Percentiles rank a stretch among this genome's conserved stretches.
These are phyloP conservation scores for Ajuga reptans DNA, from an alignment of 305 asterid genomes.

Conservation along the genomic window DNA sequence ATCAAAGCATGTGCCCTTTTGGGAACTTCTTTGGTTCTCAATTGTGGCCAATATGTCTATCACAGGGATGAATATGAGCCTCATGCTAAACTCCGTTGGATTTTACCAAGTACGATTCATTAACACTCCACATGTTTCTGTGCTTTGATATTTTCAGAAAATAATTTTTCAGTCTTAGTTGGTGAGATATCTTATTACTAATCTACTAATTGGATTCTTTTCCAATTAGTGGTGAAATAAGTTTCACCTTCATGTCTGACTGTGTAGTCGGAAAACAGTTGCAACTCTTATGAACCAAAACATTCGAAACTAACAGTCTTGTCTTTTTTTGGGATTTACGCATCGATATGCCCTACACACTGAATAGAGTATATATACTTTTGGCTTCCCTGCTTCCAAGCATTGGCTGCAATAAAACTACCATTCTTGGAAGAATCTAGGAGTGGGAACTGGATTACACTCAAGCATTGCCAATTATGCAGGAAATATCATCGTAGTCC, in stretches of 20 bases:
- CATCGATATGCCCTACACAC: background rate
- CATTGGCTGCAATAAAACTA: background rate
- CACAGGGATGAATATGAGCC: slow-evolving; percentile 93
- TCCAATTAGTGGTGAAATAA: background rate
- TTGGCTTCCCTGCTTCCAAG: background rate
- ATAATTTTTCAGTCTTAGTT: background rate
- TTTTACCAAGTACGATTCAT: slow-evolving; percentile 69
- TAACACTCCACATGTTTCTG: slow-evolving; percentile 10
- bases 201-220: background rate
- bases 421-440: background rate
- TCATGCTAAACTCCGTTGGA: slow-evolving; percentile 91
- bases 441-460: background rate
- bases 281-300: background rate
- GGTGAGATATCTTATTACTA: slow-evolving; percentile 4
- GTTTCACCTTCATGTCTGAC: background rate
- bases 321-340: background rate
- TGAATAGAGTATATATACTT: background rate
- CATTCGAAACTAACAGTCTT: background rate
- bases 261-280: background rate
- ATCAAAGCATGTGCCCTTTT: slow-evolving; percentile 76
- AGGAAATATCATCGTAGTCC: background rate
- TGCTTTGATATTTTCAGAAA: background rate
- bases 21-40: slow-evolving; percentile 97
- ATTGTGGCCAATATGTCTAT: slow-evolving; percentile 84
- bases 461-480: background rate